Percentiles rank a stretch among this genome's conserved stretches.
Evolutionary conservation across 2,329 filamentous ascomycete species (phyloP).

Genomic region (Xylaria hypoxylon): DNA sequence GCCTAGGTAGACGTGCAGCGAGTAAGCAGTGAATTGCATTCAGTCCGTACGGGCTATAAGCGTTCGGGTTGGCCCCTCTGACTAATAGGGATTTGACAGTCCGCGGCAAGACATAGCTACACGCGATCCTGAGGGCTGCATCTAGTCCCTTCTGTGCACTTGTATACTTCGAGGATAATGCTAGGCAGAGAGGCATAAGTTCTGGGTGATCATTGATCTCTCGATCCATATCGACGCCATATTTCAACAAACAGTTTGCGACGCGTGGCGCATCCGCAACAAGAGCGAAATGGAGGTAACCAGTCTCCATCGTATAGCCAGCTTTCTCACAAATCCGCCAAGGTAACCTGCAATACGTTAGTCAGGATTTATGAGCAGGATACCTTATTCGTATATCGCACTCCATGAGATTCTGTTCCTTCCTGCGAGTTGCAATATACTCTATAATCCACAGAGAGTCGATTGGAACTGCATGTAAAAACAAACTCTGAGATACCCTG

Average conservation of each 20-base stretch:
- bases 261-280: background rate
- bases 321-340: background rate
- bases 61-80: slow-evolving; percentile 15
- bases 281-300: slow-evolving; percentile 1
- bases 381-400: background rate
- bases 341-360: background rate
- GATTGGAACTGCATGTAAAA: background rate
- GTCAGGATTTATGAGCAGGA: background rate
- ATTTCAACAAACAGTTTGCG: background rate
- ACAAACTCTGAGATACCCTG: background rate
- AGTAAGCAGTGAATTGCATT: slow-evolving; percentile 5
- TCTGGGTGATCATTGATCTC: background rate
- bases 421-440: background rate
- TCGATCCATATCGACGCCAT: background rate
- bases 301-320: background rate
- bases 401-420: background rate
- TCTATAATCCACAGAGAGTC: background rate
- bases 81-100: background rate
- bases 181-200: background rate
- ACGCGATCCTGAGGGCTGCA: background rate
- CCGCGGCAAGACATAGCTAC: background rate
- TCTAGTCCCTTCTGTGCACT: background rate
- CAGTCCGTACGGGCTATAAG: background rate
- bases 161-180: background rate
- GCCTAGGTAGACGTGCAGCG: background rate